A percentile compares a stretch with the other conserved stretches of the same genome.
Conservation (phyloP, 768 basidiomycete species). For the Leccinellum rugosiceps region DNA sequence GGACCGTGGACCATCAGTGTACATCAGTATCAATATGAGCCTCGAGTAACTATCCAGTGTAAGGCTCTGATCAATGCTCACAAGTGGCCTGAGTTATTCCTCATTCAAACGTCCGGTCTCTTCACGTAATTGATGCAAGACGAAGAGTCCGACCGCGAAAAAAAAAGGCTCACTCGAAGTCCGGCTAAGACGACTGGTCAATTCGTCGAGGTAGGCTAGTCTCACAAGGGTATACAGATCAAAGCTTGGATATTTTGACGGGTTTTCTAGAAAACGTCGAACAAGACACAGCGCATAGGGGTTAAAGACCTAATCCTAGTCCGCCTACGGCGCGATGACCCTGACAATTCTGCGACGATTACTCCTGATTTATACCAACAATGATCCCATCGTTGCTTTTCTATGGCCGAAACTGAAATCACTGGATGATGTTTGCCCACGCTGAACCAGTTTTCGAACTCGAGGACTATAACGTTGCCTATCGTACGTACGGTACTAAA, state of each 20-base stretch:
- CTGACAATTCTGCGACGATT: conserved; percentile 64
- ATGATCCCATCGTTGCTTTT: not conserved
- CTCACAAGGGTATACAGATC: conserved; percentile 31
- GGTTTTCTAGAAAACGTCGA: conserved; percentile 44
- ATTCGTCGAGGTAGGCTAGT: conserved; percentile 54
- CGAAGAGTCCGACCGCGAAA: conserved; percentile 72
- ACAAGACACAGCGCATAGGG: conserved; percentile 44
- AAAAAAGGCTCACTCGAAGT: conserved; percentile 67
- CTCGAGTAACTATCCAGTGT: conserved; percentile 2
- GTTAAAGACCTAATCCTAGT: conserved; percentile 70
- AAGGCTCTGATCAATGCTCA: conserved; percentile 38
- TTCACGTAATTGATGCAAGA: conserved; percentile 72
- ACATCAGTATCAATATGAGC: conserved; percentile 70
- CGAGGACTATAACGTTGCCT: not conserved
- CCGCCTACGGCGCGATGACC: no score
- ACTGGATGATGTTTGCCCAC: not conserved
- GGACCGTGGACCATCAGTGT: conserved; percentile 74
- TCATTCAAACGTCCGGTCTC: conserved; percentile 72
- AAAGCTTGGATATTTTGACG: not conserved
- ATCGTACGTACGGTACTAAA: not conserved
- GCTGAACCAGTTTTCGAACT: not conserved
- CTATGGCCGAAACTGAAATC: not conserved
- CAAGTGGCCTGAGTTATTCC: conserved; percentile 78
- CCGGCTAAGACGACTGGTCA: conserved; percentile 67
- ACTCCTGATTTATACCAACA: no score